Evolutionary conservation across 2,329 filamentous ascomycete genomes (phyloP).

Genomic region (Calonectria fujianensis): DNA sequence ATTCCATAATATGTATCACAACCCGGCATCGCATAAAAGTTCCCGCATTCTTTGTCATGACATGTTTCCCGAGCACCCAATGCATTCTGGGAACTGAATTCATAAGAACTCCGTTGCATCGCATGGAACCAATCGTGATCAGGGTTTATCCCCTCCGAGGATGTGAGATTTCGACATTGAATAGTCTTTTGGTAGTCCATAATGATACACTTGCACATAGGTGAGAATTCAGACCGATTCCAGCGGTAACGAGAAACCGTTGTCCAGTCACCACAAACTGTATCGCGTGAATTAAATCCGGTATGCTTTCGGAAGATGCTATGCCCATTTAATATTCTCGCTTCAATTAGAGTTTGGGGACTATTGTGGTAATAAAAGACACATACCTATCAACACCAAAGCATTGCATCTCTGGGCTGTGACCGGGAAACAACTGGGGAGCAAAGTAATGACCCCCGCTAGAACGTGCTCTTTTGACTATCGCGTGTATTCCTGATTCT

Average conservation of each 20-base stretch:
- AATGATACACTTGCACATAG: not conserved
- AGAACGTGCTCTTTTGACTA: not conserved
- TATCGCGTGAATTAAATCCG: fast-evolving
- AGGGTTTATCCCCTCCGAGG: not conserved
- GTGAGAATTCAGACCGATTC: fast-evolving
- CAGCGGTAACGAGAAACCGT: not conserved
- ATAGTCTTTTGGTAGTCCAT: not conserved
- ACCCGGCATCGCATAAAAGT: no score
- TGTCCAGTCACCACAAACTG: not conserved
- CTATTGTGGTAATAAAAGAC: no score
- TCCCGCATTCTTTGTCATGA: no score
- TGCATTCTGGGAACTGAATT: no score
- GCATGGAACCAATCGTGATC: not conserved
- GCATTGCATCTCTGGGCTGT: not conserved
- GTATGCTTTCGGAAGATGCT: not conserved
- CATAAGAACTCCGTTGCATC: not conserved
- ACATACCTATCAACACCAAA: not conserved
- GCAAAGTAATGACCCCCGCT: not conserved
- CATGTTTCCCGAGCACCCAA: no score
- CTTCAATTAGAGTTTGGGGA: not conserved
- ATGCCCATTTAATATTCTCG: not conserved
- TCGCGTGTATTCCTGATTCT: not conserved
- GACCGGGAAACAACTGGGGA: not conserved
- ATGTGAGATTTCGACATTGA: not conserved
- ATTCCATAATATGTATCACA: no score